Evolutionary conservation across 1,139 yeast species (phyloP).

Genomic region (Taphrina betulina): DNA sequence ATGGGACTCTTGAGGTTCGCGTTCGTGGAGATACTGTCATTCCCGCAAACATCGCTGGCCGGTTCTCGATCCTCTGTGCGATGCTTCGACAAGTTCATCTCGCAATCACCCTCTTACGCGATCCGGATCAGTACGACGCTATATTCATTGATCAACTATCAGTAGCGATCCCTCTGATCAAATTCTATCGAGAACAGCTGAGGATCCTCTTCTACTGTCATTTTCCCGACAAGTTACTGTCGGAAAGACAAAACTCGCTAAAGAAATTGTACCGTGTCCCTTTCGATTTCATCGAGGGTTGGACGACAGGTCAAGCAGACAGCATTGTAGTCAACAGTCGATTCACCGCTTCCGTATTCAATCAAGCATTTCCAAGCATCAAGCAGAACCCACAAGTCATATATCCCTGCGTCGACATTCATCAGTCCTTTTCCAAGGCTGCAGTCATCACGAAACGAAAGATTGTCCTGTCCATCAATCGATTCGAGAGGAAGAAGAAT

Average conservation of each 20-base stretch:
- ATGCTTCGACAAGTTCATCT: constrained; percentile 77
- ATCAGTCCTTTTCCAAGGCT: constrained; percentile 12
- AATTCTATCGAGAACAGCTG: constrained; percentile 47
- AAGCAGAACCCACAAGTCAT: constrained; percentile 63
- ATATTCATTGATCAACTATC: constrained; percentile 87
- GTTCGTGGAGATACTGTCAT: constrained; percentile 72
- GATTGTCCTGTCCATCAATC: constrained; percentile 71
- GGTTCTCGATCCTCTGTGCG: constrained; percentile 78
- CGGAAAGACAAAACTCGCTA: constrained; percentile 55
- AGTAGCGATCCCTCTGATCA: constrained; percentile 74
- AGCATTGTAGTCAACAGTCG: constrained; percentile 79
- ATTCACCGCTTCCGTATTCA: constrained; percentile 72
- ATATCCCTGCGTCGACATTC: constrained; percentile 78
- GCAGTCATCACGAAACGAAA: constrained; percentile 39
- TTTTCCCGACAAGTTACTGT: constrained; percentile 85
- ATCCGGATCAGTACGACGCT: constrained; percentile 58
- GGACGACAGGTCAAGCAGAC: constrained; percentile 76
- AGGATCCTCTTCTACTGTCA: constrained; percentile 83
- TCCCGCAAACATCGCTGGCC: constrained; percentile 67
- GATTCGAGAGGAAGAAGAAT: constrained; percentile 86
- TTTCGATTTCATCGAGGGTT: constrained; percentile 76
- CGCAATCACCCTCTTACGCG: constrained; percentile 50
- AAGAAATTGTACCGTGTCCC: constrained; percentile 73
- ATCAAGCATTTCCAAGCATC: constrained; percentile 58
- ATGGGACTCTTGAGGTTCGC: constrained; percentile 55